Conservation (phyloP, 2,329 filamentous ascomycete genomes). For the Cytospora mali region DNA sequence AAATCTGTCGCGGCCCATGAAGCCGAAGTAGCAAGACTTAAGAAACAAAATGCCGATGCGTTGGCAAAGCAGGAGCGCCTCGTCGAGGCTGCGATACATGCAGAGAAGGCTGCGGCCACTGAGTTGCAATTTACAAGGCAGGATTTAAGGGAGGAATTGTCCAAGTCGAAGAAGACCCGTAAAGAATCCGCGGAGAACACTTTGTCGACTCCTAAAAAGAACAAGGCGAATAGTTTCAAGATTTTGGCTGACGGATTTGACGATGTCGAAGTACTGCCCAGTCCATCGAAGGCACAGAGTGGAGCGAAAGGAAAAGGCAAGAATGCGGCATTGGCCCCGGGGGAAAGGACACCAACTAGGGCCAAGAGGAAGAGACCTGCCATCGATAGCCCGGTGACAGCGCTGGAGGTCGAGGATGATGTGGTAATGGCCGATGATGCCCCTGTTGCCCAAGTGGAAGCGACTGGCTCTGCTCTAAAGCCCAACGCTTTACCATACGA, state of each 20-base stretch:
- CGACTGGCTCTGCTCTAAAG: constrained; percentile 25
- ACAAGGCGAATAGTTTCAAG: constrained; percentile 53
- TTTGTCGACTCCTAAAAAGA: constrained; percentile 64
- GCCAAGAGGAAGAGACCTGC: constrained; percentile 70
- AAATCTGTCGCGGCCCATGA: constrained; percentile 65
- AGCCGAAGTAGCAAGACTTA: constrained; percentile 61
- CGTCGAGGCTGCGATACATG: constrained; percentile 65
- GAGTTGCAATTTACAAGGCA: constrained; percentile 74
- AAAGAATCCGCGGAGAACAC: constrained; percentile 46
- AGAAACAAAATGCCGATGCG: constrained; percentile 66
- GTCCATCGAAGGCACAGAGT: constrained; percentile 55
- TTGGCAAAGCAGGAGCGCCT: constrained; percentile 64
- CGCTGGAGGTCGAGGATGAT: constrained; percentile 56
- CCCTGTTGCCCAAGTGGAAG: background rate
- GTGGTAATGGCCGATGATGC: constrained; percentile 33
- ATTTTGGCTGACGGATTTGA: constrained; percentile 76
- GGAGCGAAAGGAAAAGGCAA: constrained; percentile 41
- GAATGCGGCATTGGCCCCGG: constrained; percentile 44
- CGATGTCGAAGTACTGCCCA: constrained; percentile 59
- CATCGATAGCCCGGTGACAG: constrained; percentile 67
- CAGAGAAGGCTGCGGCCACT: constrained; percentile 66
- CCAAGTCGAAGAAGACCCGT: constrained; percentile 44
- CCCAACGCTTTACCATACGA: constrained; percentile 30
- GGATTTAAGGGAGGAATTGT: constrained; percentile 66
- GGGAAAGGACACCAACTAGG: constrained; percentile 64